Conservation (phyloP, 371 early-diverging fungal genomes). For the Amoeboaphelidium occidentale region DNA sequence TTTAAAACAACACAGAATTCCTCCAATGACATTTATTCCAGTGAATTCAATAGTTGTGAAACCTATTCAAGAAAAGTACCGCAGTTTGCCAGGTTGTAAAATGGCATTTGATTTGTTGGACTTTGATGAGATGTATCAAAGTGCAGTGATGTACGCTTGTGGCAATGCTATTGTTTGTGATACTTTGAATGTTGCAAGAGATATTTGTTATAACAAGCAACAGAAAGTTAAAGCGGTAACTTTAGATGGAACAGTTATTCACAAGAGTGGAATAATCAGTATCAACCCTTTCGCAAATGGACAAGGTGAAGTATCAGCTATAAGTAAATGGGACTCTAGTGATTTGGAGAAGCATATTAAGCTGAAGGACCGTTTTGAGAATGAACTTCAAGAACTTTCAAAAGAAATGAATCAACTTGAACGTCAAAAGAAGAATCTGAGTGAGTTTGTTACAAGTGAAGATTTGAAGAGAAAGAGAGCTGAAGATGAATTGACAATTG, state of each 20-base stretch:
- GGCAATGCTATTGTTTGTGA: slow-evolving; percentile 75
- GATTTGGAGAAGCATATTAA: not conserved
- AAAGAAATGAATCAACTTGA: too few relatives aligned
- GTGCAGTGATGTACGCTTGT: slow-evolving; percentile 64
- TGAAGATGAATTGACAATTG: too few relatives aligned
- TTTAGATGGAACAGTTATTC: slow-evolving; percentile 79
- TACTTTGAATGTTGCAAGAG: slow-evolving; percentile 47
- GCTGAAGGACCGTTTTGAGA: not conserved
- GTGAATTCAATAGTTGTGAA: slow-evolving; percentile 48
- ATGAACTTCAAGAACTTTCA: too few relatives aligned
- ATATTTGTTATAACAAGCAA: slow-evolving; percentile 49
- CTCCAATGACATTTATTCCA: slow-evolving; percentile 84
- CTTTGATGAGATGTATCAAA: slow-evolving; percentile 46
- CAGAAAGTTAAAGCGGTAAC: slow-evolving; percentile 76
- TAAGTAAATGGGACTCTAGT: too few relatives aligned
- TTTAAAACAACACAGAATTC: slow-evolving; percentile 74
- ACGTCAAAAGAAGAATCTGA: too few relatives aligned
- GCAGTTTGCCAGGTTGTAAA: slow-evolving; percentile 37
- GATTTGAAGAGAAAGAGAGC: too few relatives aligned
- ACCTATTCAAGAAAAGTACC: slow-evolving; percentile 47
- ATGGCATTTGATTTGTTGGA: slow-evolving; percentile 68
- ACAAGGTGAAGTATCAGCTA: not conserved
- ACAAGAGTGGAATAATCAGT: slow-evolving; percentile 70
- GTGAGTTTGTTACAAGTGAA: too few relatives aligned
- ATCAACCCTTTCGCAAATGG: not conserved